Conservation (phyloP, 2,329 filamentous ascomycete genomes). For the Ciborinia camelliae region DNA sequence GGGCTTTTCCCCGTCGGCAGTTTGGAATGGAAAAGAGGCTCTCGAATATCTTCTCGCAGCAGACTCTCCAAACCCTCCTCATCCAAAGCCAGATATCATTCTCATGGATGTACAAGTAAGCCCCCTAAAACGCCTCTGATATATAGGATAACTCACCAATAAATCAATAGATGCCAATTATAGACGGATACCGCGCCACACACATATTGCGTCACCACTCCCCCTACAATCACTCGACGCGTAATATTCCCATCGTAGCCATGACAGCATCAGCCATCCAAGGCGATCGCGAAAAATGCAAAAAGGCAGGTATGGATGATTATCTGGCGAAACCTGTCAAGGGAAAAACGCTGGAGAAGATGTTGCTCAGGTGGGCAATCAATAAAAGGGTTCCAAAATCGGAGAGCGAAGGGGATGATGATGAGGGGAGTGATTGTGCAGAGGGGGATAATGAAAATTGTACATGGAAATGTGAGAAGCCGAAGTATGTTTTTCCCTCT, state of each 20-base stretch:
- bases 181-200: conserved; percentile 75
- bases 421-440: conserved; percentile 30
- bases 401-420: conserved; percentile 14
- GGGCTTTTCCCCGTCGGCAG: conserved; percentile 66
- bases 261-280: conserved; percentile 79
- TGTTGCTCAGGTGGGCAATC: conserved; percentile 66
- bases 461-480: neutral
- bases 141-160: neutral
- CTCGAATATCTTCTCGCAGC: conserved; percentile 66
- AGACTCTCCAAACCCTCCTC: conserved; percentile 35
- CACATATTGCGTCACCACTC: conserved; percentile 66
- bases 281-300: conserved; percentile 72
- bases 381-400: conserved; percentile 40
- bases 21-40: conserved; percentile 76
- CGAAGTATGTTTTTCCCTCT: neutral
- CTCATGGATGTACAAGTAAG: conserved; percentile 66
- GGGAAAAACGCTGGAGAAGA: conserved; percentile 62
- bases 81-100: conserved; percentile 62
- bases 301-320: conserved; percentile 72
- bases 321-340: conserved; percentile 73
- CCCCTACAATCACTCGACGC: conserved; percentile 58
- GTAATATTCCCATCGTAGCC: conserved; percentile 70
- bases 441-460: conserved; percentile 25
- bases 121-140: neutral
- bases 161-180: conserved; percentile 55